Conservation (phyloP, 257 asterid species). For the Penstemon barbatus region DNA sequence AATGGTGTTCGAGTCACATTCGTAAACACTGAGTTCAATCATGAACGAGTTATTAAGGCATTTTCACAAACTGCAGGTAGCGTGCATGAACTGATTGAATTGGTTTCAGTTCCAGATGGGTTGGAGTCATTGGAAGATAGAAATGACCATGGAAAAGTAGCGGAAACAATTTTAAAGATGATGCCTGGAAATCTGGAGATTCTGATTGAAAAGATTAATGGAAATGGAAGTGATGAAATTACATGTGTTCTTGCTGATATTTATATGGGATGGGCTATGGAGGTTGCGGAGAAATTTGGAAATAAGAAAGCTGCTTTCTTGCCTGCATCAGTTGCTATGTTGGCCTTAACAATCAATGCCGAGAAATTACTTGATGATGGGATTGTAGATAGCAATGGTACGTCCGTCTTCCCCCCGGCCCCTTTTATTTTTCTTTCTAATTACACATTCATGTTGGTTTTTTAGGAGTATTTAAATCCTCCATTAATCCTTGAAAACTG, state of each 20-base stretch:
- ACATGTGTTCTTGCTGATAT: slow-evolving; percentile 26
- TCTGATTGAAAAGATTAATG: slow-evolving; percentile 32
- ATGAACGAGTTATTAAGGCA: slow-evolving; percentile 27
- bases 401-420: too few species aligned
- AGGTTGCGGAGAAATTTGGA: slow-evolving; percentile 2
- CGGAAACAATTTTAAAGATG: slow-evolving; percentile 12
- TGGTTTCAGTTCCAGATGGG: slow-evolving; percentile 44
- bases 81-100: slow-evolving; percentile 12
- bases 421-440: background rate
- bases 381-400: slow-evolving; percentile 2
- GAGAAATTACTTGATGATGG: slow-evolving; percentile 9
- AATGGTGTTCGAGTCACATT: slow-evolving; percentile 35
- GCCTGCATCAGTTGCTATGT: slow-evolving; percentile 6
- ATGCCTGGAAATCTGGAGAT: slow-evolving; percentile 35
- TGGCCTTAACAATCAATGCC: background rate
- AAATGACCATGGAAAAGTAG: slow-evolving; percentile 26
- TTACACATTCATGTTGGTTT: too few species aligned
- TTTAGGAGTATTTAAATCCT: too few species aligned
- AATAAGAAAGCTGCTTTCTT: slow-evolving; percentile 13
- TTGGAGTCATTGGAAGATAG: slow-evolving; percentile 37
- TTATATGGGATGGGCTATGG: slow-evolving; percentile 9
- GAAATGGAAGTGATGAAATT: slow-evolving; percentile 26
- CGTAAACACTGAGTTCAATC: slow-evolving; percentile 17
- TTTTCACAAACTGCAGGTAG: slow-evolving; percentile 9
- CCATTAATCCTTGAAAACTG: background rate